Evolutionary conservation across 768 basidiomycete genomes (phyloP).

Genomic region (Panaeolus papilionaceus): DNA sequence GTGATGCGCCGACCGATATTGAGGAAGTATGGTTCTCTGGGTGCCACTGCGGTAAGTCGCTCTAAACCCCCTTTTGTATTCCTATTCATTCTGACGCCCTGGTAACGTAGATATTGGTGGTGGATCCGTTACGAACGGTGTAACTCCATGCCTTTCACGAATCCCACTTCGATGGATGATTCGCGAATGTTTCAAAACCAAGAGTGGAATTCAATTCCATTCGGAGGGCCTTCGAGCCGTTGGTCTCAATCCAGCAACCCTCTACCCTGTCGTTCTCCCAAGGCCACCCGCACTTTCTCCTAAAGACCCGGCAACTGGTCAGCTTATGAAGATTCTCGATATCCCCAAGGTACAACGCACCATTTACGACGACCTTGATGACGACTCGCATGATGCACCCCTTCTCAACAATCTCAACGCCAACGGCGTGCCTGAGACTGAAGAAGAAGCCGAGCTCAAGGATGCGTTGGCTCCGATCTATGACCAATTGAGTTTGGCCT

Average conservation of each 20-base stretch:
- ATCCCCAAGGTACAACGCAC: conserved; percentile 37
- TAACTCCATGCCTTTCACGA: conserved; percentile 49
- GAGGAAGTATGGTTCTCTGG: conserved; percentile 54
- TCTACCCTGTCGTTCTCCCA: conserved; percentile 41
- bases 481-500: conserved; percentile 52
- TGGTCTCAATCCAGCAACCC: conserved; percentile 43
- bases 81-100: neutral
- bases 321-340: neutral
- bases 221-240: conserved; percentile 37
- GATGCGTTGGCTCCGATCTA: conserved; percentile 53
- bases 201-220: conserved; percentile 66
- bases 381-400: conserved; percentile 18
- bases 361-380: conserved; percentile 9
- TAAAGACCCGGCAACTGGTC: conserved; percentile 27
- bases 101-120: conserved; percentile 57
- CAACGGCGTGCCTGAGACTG: conserved; percentile 26
- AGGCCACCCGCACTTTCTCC: conserved; percentile 49
- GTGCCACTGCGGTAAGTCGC: conserved; percentile 48
- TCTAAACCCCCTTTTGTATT: neutral
- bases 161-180: conserved; percentile 74
- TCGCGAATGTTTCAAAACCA: conserved; percentile 62
- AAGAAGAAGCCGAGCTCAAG: conserved; percentile 56
- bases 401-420: neutral
- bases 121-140: conserved; percentile 53
- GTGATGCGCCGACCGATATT: conserved; percentile 40